Percentiles rank a stretch among this genome's conserved stretches.
phyloP scores from a whole-genome alignment of 2,329 filamentous ascomycete genomes.

The Dendryphion nanum region DNA sequence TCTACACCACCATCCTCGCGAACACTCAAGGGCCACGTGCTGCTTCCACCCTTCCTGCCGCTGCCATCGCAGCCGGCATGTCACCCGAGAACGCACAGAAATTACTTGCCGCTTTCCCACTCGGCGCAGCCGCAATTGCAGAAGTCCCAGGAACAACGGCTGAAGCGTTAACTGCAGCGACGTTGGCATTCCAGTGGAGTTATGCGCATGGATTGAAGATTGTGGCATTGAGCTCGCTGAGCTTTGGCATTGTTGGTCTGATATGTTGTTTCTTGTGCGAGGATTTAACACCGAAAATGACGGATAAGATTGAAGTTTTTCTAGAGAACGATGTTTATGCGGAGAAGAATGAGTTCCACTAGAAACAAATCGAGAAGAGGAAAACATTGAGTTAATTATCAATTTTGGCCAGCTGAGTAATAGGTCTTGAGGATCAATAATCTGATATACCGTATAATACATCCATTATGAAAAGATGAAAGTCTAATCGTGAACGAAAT shows the following conservation, averaged over 20 bases:
- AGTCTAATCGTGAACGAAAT: no score
- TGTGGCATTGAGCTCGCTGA: conserved; percentile 19
- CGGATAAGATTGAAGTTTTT: conserved; percentile 25
- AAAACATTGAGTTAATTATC: no score
- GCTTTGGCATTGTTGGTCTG: conserved; percentile 19
- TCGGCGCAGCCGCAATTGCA: conserved; percentile 19
- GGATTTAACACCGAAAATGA: conserved; percentile 24
- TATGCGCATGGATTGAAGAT: conserved; percentile 22
- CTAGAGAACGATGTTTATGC: conserved; percentile 26
- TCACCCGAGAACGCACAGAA: conserved; percentile 17
- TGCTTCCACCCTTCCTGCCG: conserved; percentile 15
- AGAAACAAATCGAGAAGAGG: no score
- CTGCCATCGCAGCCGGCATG: conserved; percentile 21
- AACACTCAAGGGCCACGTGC: conserved; percentile 27
- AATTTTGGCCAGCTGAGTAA: no score
- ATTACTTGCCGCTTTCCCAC: conserved; percentile 21
- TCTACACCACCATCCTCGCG: conserved; percentile 45
- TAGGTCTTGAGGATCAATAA: no score
- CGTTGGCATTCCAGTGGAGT: conserved; percentile 18
- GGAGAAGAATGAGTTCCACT: conserved; percentile 25
- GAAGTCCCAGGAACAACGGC: conserved; percentile 14
- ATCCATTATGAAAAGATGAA: not conserved
- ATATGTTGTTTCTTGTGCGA: conserved; percentile 20
- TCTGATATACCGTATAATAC: no score
- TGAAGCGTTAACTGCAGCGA: conserved; percentile 16